phyloP scores from a whole-genome alignment of 257 asterid species.

The Forsythia suspensa region DNA sequence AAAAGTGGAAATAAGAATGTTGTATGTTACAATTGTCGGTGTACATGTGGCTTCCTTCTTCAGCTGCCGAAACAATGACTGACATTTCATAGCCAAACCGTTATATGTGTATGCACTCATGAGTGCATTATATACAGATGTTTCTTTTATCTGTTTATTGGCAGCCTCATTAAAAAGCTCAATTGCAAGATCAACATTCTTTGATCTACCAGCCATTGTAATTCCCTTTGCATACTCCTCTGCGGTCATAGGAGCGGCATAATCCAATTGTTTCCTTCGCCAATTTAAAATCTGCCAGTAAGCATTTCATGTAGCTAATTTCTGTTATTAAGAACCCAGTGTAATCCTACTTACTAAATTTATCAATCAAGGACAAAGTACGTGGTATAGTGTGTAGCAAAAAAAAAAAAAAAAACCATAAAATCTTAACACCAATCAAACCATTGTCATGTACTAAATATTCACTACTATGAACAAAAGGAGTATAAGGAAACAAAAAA shows the following conservation, averaged over 20 bases:
- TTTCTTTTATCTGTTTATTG: constrained; percentile 44
- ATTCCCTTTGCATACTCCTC: constrained; percentile 85
- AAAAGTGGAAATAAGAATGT: constrained; percentile 72
- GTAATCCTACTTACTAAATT: not conserved
- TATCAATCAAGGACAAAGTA: not conserved
- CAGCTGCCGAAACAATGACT: constrained; percentile 55
- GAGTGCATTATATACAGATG: constrained; percentile 65
- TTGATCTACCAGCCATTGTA: constrained; percentile 52
- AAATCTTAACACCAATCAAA: not conserved
- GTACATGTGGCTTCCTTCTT: constrained; percentile 50
- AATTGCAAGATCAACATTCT: constrained; percentile 54
- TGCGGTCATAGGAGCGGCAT: constrained; percentile 52
- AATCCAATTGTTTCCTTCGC: constrained; percentile 72
- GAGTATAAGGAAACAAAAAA: not conserved
- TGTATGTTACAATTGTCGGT: constrained; percentile 76
- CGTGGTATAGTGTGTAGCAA: not conserved
- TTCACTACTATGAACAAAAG: not conserved
- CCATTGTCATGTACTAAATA: not conserved
- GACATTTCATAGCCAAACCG: constrained; percentile 53
- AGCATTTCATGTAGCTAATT: constrained; percentile 14
- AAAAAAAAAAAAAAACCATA: not conserved
- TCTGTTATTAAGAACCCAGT: not conserved
- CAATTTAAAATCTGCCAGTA: constrained; percentile 66
- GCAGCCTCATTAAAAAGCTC: constrained; percentile 74
- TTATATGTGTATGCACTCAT: constrained; percentile 61